Percentiles rank a stretch among this genome's conserved stretches.
phyloP scores from a whole-genome alignment of 1,284 basidiomycete genomes.

The Tylopilus sp. region DNA sequence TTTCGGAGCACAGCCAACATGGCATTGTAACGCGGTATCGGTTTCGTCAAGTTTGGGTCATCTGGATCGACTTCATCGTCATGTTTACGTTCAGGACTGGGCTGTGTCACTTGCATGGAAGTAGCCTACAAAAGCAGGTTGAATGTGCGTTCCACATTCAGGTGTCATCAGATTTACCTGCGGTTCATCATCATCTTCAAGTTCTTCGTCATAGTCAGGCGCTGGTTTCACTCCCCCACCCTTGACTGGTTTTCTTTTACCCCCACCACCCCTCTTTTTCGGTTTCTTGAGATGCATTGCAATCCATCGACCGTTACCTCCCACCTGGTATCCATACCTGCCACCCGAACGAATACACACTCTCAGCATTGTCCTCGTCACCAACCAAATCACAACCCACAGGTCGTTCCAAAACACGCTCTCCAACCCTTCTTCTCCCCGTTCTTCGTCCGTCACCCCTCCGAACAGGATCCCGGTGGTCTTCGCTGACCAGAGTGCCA shows the following conservation, averaged over 20 bases:
- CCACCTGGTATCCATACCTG: constrained; percentile 86
- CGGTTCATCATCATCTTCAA: constrained; percentile 44
- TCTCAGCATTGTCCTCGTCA: background rate
- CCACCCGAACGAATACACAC: background rate
- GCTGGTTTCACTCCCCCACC: background rate
- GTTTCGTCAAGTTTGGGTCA: constrained; percentile 78
- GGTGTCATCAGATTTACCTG: constrained; percentile 13
- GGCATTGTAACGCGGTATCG: constrained; percentile 89
- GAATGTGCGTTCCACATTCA: background rate
- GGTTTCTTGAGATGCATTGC: constrained; percentile 78
- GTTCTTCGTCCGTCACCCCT: constrained; percentile 93
- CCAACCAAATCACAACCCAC: constrained; percentile 52
- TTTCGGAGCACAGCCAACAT: constrained; percentile 92
- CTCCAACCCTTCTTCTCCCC: constrained; percentile 87
- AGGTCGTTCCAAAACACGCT: constrained; percentile 90
- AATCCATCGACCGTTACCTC: constrained; percentile 85
- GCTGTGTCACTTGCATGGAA: background rate
- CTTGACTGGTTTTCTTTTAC: constrained; percentile 54
- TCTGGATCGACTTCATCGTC: constrained; percentile 64
- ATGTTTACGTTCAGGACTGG: background rate
- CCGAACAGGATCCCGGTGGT: constrained; percentile 89
- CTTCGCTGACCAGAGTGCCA: constrained; percentile 81
- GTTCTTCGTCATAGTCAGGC: constrained; percentile 41
- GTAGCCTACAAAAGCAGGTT: constrained; percentile 6
- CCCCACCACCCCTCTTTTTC: constrained; percentile 59